Percentiles rank a stretch among this genome's conserved stretches.
Conservation (phyloP, 2,329 filamentous ascomycete genomes). For the Hawksworthiomyces lignivorus region DNA sequence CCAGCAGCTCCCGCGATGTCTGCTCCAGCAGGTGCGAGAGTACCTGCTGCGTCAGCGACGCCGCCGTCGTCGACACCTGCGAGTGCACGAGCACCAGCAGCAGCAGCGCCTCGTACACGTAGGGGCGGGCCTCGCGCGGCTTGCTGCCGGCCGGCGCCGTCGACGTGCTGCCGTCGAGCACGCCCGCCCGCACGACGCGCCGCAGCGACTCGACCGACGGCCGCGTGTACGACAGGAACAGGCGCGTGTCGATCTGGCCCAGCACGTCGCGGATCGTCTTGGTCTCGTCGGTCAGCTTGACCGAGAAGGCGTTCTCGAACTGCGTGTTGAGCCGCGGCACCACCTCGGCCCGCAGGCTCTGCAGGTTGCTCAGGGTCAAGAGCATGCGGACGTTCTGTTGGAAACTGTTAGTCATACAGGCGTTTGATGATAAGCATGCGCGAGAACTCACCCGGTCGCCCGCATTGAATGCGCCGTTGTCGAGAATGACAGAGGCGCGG, state of each 20-base stretch:
- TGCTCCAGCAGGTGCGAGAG: conserved; percentile 82
- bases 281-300: conserved; percentile 88
- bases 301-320: conserved; percentile 89
- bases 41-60: conserved; percentile 69
- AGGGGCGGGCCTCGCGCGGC: conserved; percentile 72
- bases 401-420: neutral
- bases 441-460: conserved; percentile 43
- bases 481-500: conserved; percentile 25
- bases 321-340: conserved; percentile 84
- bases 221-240: conserved; percentile 88
- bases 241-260: conserved; percentile 77
- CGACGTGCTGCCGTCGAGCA: conserved; percentile 48
- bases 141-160: conserved; percentile 49
- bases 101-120: conserved; percentile 82
- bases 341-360: conserved; percentile 70
- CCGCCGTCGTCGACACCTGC: conserved; percentile 73
- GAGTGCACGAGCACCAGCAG: conserved; percentile 85
- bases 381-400: conserved; percentile 81
- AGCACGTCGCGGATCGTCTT: conserved; percentile 89
- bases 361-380: conserved; percentile 85
- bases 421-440: neutral
- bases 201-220: conserved; percentile 64
- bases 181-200: conserved; percentile 63
- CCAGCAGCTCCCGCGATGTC: conserved; percentile 69
- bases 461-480: conserved; percentile 43